phyloP scores from a whole-genome alignment of 306 rosid genomes.

The Nissolia schottii region DNA sequence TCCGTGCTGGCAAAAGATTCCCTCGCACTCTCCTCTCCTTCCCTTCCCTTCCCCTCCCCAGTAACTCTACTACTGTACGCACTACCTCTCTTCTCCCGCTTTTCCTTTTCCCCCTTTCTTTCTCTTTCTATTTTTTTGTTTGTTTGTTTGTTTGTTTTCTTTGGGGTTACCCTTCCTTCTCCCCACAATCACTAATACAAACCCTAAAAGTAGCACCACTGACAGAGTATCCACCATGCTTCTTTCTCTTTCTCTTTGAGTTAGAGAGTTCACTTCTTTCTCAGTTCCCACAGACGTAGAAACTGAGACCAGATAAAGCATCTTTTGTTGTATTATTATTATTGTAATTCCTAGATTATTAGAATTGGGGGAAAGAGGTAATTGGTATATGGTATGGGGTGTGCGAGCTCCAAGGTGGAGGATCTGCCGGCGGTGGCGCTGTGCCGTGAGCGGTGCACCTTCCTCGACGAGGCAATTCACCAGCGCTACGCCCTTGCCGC shows the following conservation, averaged over 20 bases:
- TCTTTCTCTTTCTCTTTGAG: background rate
- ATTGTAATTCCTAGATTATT: too few relatives aligned
- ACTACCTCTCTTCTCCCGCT: background rate
- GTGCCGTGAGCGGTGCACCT: slow-evolving; percentile 68
- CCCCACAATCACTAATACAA: background rate
- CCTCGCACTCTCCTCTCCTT: background rate
- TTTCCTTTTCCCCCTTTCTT: background rate
- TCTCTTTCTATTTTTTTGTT: background rate
- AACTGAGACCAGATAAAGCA: background rate
- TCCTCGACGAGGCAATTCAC: slow-evolving; percentile 76
- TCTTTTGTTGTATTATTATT: too few relatives aligned
- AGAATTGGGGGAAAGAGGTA: too few relatives aligned
- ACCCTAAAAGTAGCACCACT: background rate
- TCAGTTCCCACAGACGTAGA: background rate
- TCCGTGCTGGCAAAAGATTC: slow-evolving; percentile 96
- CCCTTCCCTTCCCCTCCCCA: background rate
- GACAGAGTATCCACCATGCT: background rate
- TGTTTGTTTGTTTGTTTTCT: background rate
- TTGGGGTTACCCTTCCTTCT: background rate
- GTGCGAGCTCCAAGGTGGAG: slow-evolving; percentile 86
- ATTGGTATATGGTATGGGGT: slow-evolving; percentile 50
- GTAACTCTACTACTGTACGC: background rate
- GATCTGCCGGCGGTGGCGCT: slow-evolving; percentile 90
- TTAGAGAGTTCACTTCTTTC: background rate
- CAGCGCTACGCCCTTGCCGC: slow-evolving; percentile 70